Evolutionary conservation across 257 asterid genomes (phyloP).

Genomic region (Datura wrightii): DNA sequence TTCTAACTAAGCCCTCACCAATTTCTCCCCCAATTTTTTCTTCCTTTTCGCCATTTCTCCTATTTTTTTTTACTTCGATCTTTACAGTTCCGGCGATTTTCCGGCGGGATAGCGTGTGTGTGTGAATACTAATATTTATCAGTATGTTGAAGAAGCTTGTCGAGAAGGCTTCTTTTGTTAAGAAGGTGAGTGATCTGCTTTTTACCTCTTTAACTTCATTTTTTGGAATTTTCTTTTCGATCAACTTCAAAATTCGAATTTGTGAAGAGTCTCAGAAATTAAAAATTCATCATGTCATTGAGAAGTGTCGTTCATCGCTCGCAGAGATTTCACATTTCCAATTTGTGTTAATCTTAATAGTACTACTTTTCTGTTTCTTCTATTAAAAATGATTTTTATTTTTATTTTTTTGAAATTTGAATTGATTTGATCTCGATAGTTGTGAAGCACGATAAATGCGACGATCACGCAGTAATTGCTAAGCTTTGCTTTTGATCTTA

Average conservation of each 20-base stretch:
- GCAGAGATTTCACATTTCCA: neutral
- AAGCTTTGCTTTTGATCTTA: neutral
- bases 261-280: neutral
- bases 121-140: neutral
- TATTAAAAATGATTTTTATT: neutral
- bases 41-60: neutral
- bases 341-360: neutral
- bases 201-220: neutral
- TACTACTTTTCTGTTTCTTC: no score
- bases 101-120: neutral
- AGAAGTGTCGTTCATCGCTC: neutral
- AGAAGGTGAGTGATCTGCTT: conserved; percentile 58
- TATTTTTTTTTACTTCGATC: neutral
- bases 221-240: neutral
- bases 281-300: neutral
- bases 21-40: neutral
- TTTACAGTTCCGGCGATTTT: neutral
- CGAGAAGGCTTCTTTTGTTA: conserved; percentile 77
- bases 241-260: neutral
- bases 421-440: conserved; percentile 3
- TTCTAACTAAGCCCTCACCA: conserved; percentile 5
- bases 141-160: conserved; percentile 67
- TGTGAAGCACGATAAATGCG: neutral
- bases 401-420: neutral
- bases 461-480: neutral